These are phyloP conservation scores for Tylopilus felleus DNA, from an alignment of 768 basidiomycete species.

Conservation along the genomic window DNA sequence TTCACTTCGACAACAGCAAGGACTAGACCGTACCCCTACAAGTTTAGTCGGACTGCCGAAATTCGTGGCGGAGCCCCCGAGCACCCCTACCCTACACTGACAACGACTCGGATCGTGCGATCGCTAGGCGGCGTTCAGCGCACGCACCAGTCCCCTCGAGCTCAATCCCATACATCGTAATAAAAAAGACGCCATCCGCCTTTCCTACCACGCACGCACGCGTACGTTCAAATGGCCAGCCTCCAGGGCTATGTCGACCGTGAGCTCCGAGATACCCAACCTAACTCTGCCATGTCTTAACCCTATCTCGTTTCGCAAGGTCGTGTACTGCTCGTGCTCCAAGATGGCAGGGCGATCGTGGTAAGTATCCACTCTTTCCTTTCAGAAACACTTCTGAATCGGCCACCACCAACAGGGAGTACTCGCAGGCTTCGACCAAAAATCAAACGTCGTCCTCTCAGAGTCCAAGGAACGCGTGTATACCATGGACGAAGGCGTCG, in stretches of 20 bases:
- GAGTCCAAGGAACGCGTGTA: conserved; percentile 93
- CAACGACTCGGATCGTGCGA: no score
- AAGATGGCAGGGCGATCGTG: conserved; percentile 94
- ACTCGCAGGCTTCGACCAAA: conserved; percentile 91
- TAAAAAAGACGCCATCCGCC: conserved; percentile 3
- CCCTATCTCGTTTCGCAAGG: conserved; percentile 40
- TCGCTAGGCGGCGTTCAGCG: no score
- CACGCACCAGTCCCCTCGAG: no score
- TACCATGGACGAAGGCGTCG: conserved; percentile 85
- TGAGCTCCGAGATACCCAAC: conserved; percentile 32
- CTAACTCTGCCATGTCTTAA: neutral
- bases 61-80: no score
- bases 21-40: no score
- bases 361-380: conserved; percentile 44
- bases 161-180: neutral
- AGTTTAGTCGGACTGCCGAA: no score
- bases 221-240: conserved; percentile 63
- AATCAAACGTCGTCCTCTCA: conserved; percentile 93
- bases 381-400: neutral
- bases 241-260: conserved; percentile 92
- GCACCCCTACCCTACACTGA: no score
- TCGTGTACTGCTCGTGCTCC: conserved; percentile 89
- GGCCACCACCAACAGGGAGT: conserved; percentile 65
- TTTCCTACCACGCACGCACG: conserved; percentile 11
- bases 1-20: no score